Percentiles rank a stretch among this genome's conserved stretches.
These are phyloP conservation scores for Vicia sativa DNA, from an alignment of 306 rosid species.

Conservation along the genomic window DNA sequence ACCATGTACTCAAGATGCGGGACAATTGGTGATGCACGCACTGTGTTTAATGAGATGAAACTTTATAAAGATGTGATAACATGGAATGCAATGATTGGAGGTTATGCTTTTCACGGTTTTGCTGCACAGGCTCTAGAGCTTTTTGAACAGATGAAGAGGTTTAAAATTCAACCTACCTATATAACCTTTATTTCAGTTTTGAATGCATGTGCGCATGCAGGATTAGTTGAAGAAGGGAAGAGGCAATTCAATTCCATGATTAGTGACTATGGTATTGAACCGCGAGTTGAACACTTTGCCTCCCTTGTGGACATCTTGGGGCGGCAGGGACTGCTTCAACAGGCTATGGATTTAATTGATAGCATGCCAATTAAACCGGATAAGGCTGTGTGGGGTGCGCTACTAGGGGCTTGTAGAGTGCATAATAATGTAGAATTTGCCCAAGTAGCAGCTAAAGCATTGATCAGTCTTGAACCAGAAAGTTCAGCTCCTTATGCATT, in stretches of 20 bases:
- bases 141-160: conserved; percentile 48
- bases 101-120: conserved; percentile 55
- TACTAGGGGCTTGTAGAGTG: conserved; percentile 54
- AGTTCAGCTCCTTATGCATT: conserved; percentile 60
- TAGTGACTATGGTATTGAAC: conserved; percentile 45
- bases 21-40: conserved; percentile 49
- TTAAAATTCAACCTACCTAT: conserved; percentile 52
- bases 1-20: conserved; percentile 64
- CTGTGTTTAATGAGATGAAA: conserved; percentile 51
- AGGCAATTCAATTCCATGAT: conserved; percentile 55
- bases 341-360: conserved; percentile 48
- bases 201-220: conserved; percentile 55
- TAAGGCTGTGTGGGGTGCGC: conserved; percentile 58
- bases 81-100: conserved; percentile 62
- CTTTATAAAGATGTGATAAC: conserved; percentile 51
- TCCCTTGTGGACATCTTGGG: conserved; percentile 58
- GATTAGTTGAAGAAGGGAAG: conserved; percentile 56
- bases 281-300: conserved; percentile 54
- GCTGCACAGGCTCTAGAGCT: conserved; percentile 52
- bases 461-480: conserved; percentile 53
- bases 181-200: conserved; percentile 54
- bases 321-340: conserved; percentile 55
- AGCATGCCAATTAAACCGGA: conserved; percentile 53
- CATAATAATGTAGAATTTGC: conserved; percentile 52
- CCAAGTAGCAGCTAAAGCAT: conserved; percentile 49